A percentile compares a stretch with the other conserved stretches of the same genome.
Evolutionary conservation across 1,284 basidiomycete genomes (phyloP).

Genomic region (Sporisorium scitamineum): DNA sequence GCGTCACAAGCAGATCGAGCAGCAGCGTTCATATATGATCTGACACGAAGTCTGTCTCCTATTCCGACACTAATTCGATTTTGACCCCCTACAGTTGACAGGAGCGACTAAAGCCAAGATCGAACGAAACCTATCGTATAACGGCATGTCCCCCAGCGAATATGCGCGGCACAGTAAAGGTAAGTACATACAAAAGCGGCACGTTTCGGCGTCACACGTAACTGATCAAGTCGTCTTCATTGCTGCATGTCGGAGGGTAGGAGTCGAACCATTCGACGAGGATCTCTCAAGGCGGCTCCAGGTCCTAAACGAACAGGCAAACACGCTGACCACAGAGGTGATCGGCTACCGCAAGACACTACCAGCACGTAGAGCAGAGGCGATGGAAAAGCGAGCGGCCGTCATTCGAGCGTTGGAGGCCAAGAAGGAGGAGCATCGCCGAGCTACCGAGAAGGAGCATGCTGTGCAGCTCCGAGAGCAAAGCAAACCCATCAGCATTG

Average conservation of each 20-base stretch:
- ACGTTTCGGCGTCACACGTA: not conserved
- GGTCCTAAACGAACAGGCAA: constrained; percentile 38
- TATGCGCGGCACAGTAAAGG: constrained; percentile 45
- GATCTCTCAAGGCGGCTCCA: constrained; percentile 41
- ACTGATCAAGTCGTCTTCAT: not conserved
- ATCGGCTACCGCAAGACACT: constrained; percentile 41
- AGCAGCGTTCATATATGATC: not conserved
- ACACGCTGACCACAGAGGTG: constrained; percentile 45
- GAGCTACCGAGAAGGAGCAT: constrained; percentile 28
- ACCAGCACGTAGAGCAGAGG: constrained; percentile 38
- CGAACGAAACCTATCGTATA: constrained; percentile 44
- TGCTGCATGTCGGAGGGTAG: constrained; percentile 7
- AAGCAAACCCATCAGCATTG: constrained; percentile 28
- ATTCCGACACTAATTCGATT: not conserved
- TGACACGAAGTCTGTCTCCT: not conserved
- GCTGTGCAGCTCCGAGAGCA: constrained; percentile 22
- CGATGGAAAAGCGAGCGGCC: constrained; percentile 39
- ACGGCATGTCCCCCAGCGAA: constrained; percentile 41
- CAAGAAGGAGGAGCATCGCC: constrained; percentile 43
- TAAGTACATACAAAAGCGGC: constrained; percentile 1
- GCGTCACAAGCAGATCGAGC: not conserved
- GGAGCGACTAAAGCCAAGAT: constrained; percentile 41
- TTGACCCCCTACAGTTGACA: constrained; percentile 23
- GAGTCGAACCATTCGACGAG: constrained; percentile 47
- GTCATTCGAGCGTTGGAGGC: constrained; percentile 42